Evolutionary conservation across 306 rosid species (phyloP).

Genomic region (Canavalia ensiformis): DNA sequence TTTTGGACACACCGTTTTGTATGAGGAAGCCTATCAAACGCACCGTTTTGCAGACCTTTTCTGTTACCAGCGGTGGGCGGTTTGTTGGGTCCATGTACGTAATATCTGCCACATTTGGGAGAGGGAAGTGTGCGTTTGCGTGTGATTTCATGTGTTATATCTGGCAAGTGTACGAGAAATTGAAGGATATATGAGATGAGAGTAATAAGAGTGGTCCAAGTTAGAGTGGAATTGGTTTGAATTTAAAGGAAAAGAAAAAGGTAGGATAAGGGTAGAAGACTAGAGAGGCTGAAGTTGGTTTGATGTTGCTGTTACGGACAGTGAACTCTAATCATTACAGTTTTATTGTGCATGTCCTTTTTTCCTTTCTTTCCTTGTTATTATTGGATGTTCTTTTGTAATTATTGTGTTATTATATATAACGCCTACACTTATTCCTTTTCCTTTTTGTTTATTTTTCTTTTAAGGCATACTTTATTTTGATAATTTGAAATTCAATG

Average conservation of each 20-base stretch:
- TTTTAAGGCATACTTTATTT: neutral
- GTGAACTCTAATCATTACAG: constrained; percentile 51
- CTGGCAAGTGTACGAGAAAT: neutral
- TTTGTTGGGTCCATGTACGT: constrained; percentile 51
- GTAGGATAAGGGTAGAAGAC: constrained; percentile 55
- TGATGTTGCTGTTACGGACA: constrained; percentile 42
- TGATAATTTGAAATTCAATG: neutral
- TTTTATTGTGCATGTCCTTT: constrained; percentile 57
- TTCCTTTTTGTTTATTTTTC: neutral
- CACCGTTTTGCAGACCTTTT: constrained; percentile 55
- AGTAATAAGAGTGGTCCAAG: constrained; percentile 28
- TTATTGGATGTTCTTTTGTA: constrained; percentile 50
- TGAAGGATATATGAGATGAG: neutral
- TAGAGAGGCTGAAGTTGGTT: constrained; percentile 46
- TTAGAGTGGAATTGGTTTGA: constrained; percentile 43
- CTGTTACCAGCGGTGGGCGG: constrained; percentile 45
- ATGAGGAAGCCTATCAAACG: constrained; percentile 51
- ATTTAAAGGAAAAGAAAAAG: constrained; percentile 45
- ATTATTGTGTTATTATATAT: constrained; percentile 46
- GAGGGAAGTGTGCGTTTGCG: constrained; percentile 11
- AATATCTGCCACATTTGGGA: constrained; percentile 46
- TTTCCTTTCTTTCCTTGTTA: constrained; percentile 39
- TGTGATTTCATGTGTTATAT: constrained; percentile 36
- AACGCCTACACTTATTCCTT: constrained; percentile 22
- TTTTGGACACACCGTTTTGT: constrained; percentile 53